Percentiles rank a stretch among this genome's conserved stretches.
Evolutionary conservation across 1,284 basidiomycete species (phyloP).

Genomic region (Porodaedalea pini): DNA sequence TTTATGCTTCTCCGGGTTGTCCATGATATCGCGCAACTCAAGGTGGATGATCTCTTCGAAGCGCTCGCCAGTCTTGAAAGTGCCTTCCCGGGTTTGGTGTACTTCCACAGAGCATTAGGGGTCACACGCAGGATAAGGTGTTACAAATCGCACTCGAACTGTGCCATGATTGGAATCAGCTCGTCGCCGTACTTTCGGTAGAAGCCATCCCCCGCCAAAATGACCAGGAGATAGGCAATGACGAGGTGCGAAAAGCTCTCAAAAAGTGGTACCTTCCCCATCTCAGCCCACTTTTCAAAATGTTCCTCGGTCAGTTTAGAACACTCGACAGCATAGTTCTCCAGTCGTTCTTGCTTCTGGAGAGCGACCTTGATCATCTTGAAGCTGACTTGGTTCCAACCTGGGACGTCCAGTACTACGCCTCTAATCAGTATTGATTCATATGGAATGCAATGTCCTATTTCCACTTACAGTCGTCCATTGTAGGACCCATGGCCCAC

Average conservation of each 20-base stretch:
- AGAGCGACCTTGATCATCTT: constrained; percentile 11
- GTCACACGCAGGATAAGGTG: constrained; percentile 12
- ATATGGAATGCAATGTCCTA: neutral
- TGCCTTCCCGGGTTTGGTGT: constrained; percentile 1
- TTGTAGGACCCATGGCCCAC: constrained; percentile 16
- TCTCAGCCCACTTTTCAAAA: constrained; percentile 11
- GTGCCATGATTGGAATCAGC: constrained; percentile 13
- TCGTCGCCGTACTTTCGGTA: constrained; percentile 17
- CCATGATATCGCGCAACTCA: constrained; percentile 10
- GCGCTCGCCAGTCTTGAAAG: constrained; percentile 1
- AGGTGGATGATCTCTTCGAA: constrained; percentile 7
- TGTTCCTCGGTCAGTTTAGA: constrained; percentile 12
- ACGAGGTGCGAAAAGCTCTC: constrained; percentile 16
- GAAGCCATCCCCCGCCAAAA: constrained; percentile 17
- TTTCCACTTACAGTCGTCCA: constrained; percentile 2
- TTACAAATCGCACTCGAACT: constrained; percentile 19
- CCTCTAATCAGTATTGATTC: neutral
- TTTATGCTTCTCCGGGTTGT: constrained; percentile 16
- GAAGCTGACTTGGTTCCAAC: constrained; percentile 8
- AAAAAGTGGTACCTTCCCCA: constrained; percentile 16
- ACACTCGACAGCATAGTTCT: neutral
- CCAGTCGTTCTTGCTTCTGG: constrained; percentile 6
- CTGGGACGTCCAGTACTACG: constrained; percentile 9
- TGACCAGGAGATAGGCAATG: constrained; percentile 7
- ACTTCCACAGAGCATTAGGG: constrained; percentile 8